These are phyloP conservation scores for Symbiodinium pilosum DNA, from an alignment of 73 alveolate species.

Conservation along the genomic window DNA sequence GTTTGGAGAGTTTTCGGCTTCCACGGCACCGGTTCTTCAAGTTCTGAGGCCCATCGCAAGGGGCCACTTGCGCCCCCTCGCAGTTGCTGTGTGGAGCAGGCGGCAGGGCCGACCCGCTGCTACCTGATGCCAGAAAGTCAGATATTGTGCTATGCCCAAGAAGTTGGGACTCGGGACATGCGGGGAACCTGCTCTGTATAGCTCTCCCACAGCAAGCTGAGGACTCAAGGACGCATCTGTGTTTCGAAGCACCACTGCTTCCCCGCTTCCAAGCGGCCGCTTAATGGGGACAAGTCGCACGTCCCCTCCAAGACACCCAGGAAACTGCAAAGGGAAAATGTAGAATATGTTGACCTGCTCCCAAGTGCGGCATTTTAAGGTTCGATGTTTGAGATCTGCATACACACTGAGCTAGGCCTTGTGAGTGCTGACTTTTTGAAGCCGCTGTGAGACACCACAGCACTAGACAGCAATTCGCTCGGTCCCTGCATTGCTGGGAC, in stretches of 20 bases:
- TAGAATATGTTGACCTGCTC: neutral
- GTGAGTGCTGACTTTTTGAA: conserved; percentile 7
- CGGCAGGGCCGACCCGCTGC: neutral
- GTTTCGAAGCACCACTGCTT: neutral
- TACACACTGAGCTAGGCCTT: neutral
- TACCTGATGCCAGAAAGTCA: too few relatives aligned
- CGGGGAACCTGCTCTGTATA: neutral
- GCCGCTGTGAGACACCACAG: neutral
- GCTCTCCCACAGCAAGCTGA: neutral
- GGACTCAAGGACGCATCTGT: neutral
- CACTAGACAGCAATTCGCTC: neutral
- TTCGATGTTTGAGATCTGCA: neutral
- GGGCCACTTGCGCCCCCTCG: neutral
- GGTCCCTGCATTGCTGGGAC: neutral
- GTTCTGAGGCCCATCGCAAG: neutral
- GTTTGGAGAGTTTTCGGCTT: too few relatives aligned
- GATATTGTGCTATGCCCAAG: too few relatives aligned
- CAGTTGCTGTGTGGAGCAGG: neutral
- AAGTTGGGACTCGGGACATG: neutral
- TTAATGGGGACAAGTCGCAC: neutral
- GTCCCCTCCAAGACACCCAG: neutral
- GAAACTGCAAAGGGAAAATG: neutral
- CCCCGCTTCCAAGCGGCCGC: neutral
- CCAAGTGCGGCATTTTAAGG: neutral
- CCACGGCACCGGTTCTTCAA: neutral